A percentile compares a stretch with the other conserved stretches of the same genome.
These are phyloP conservation scores for Chrysanthemum lavandulifolium DNA, from an alignment of 129 eudicot genomes.

Conservation along the genomic window DNA sequence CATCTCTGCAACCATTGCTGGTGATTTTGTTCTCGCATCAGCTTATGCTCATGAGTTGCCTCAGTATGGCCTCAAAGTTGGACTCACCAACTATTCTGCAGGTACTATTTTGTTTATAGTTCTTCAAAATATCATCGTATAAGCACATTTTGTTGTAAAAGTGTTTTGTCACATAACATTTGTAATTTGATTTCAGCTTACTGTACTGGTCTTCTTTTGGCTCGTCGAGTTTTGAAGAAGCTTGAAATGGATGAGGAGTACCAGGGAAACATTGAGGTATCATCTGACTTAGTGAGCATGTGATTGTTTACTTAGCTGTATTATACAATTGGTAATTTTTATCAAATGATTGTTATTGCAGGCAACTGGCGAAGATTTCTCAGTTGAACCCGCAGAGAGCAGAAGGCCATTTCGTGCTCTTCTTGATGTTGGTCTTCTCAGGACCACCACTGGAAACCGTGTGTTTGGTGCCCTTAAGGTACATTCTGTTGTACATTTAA, in stretches of 20 bases:
- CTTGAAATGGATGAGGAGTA: conserved; percentile 88
- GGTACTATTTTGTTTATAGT: conserved; percentile 29
- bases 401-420: conserved; percentile 97
- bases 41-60: conserved; percentile 94
- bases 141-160: too few species aligned
- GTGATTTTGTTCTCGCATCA: conserved; percentile 76
- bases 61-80: conserved; percentile 90
- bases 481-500: not conserved
- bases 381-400: conserved; percentile 90
- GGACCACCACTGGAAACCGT: conserved; percentile 94
- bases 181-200: conserved; percentile 43
- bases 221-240: conserved; percentile 70
- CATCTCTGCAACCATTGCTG: conserved; percentile 83
- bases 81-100: conserved; percentile 94
- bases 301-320: not conserved
- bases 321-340: not conserved
- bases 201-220: conserved; percentile 91
- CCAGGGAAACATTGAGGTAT: conserved; percentile 85
- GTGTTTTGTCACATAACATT: not conserved
- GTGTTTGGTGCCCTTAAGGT: conserved; percentile 98
- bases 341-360: not conserved
- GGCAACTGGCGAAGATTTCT: conserved; percentile 97
- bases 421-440: conserved; percentile 87
- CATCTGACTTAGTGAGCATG: not conserved
- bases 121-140: not conserved